Conservation (phyloP, 495 filamentous ascomycete species). For the Glonium stellatum region DNA sequence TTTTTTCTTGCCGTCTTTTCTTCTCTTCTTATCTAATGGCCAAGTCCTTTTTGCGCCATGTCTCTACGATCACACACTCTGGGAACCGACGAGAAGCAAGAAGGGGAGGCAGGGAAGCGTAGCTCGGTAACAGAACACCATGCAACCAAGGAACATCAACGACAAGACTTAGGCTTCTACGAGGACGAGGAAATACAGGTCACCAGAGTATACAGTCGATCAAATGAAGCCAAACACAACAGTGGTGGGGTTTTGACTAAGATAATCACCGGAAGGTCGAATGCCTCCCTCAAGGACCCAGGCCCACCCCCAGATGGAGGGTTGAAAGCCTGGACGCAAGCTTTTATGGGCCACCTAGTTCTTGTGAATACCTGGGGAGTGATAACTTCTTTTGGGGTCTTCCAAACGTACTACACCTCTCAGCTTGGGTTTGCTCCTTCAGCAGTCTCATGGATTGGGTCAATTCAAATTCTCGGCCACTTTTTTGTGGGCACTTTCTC, state of each 20-base stretch:
- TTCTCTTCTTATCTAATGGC: neutral
- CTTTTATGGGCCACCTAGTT: conserved; percentile 56
- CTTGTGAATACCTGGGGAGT: conserved; percentile 73
- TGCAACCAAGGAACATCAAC: neutral
- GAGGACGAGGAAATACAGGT: neutral
- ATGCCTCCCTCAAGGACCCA: conserved; percentile 37
- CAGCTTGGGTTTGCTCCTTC: conserved; percentile 39
- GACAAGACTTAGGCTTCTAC: neutral
- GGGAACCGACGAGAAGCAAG: neutral
- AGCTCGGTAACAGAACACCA: neutral
- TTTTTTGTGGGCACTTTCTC: conserved; percentile 49
- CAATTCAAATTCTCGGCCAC: conserved; percentile 48
- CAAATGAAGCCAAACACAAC: neutral
- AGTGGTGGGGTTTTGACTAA: neutral
- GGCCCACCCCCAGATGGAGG: conserved; percentile 60
- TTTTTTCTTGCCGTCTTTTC: neutral
- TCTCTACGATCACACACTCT: neutral
- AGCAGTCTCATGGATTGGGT: conserved; percentile 56
- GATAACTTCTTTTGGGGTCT: conserved; percentile 70
- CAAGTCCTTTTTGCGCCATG: neutral
- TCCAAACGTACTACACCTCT: conserved; percentile 68
- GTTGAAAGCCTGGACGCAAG: conserved; percentile 59
- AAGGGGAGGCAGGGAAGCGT: neutral
- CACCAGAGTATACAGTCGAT: neutral
- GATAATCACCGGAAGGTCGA: conserved; percentile 14